Evolutionary conservation across 2,329 filamentous ascomycete species (phyloP), one percentile per base, ranked within the genome.

Genomic region (Ascochyta clinopodiicola): DNA sequence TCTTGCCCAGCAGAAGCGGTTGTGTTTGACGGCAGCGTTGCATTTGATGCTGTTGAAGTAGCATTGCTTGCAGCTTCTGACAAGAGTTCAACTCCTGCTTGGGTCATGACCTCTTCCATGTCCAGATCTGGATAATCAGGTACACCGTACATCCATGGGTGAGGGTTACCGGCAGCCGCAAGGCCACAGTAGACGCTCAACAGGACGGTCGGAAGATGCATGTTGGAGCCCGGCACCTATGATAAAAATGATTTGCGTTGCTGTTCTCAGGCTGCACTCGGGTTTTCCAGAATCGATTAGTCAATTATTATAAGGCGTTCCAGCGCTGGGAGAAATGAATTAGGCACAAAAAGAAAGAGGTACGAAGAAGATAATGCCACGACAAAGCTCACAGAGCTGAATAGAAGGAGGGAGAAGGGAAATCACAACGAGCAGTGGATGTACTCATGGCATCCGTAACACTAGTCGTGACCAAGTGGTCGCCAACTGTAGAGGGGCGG

Each of bases 101-200:
- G 54, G 13, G 60, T 65, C 58, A 69, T 65, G 31, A 67, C 57
- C 37, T 71, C 66, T 32, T 67, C 53, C 50, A 71, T 64, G 21
- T 68, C 67, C 29, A 69, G 57, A 31, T 67, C 67, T 13, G 66
- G 64, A 34, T 49, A 67, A 37, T 66, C 66, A 1, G 71, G 71
- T 12, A 74, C 70, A 13, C 71, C 71, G 46, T 72, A 74, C 62
- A 72, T 74, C 62, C 67, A 73, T 38, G 69, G 70, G 35, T 66
- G 60, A 5, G 65, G 61, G 24, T 62, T 62, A 2, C 60, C 63
- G 29, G 65, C 63, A 15, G 60, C 54, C 32, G 50, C 51, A 1
- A 71, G 56, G 38, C 67, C 55, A 21, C 62, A 61, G 25, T 62
- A 61, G 29, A 60, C 62, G 43, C 66, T 54, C 12, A 69, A 44